Evolutionary conservation across 2,329 filamentous ascomycete species (phyloP).

Genomic region (Cordyceps javanica): DNA sequence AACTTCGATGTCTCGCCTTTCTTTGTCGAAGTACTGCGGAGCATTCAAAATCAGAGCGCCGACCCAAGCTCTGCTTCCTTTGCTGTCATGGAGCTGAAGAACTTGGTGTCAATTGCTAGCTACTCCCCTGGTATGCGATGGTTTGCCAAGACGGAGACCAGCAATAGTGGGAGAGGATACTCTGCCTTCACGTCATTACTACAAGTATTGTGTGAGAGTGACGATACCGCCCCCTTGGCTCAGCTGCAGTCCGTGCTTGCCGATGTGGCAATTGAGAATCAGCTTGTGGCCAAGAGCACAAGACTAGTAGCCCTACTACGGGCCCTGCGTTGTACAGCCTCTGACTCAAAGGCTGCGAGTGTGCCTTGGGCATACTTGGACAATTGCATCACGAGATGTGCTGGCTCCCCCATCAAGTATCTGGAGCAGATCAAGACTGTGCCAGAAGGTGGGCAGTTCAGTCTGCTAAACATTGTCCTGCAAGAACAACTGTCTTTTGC

Average conservation of each 20-base stretch:
- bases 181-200: slow-evolving; percentile 71
- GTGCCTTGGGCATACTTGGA: slow-evolving; percentile 68
- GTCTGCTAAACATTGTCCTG: slow-evolving; percentile 62
- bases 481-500: slow-evolving; percentile 74
- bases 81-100: slow-evolving; percentile 68
- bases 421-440: slow-evolving; percentile 60
- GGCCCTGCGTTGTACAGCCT: slow-evolving; percentile 21
- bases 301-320: slow-evolving; percentile 42
- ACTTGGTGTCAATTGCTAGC: slow-evolving; percentile 72
- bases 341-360: slow-evolving; percentile 24
- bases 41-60: slow-evolving; percentile 48
- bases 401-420: slow-evolving; percentile 74
- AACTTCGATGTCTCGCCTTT: slow-evolving; percentile 83
- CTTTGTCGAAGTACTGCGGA: slow-evolving; percentile 61
- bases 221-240: slow-evolving; percentile 26
- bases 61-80: slow-evolving; percentile 47
- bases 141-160: slow-evolving; percentile 69
- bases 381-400: slow-evolving; percentile 72
- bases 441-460: slow-evolving; percentile 28
- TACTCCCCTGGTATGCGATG: slow-evolving; percentile 82
- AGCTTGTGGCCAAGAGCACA: slow-evolving; percentile 52
- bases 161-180: slow-evolving; percentile 30
- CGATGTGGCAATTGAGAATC: slow-evolving; percentile 57
- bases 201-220: slow-evolving; percentile 33
- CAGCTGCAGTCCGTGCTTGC: slow-evolving; percentile 51